Evolutionary conservation across 805 yeast species (phyloP), one percentile per base, ranked within the genome.

Genomic region (Lachancea lanzarotensis): DNA sequence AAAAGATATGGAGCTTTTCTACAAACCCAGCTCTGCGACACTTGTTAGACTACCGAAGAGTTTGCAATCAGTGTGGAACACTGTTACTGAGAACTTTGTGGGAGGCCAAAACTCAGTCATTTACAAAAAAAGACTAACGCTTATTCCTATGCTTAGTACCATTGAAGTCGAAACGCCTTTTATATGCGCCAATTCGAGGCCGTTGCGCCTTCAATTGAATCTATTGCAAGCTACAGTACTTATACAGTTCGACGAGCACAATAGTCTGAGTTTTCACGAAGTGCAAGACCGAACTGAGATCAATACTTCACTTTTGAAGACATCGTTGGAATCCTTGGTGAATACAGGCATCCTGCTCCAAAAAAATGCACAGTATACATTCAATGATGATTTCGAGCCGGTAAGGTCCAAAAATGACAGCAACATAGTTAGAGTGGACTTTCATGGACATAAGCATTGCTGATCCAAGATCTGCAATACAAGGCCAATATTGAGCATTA

Each of bases 181-280:
- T 29, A 31, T 33, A 10, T 33, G 46, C 11, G 22, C 43, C 5
- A 40, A 37, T 20, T 43, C 47, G 6, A 35, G 11, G n/a, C 18
- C 38, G 9, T 31, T 63, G 20, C 27, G 31, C 12, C 45, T 63
- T 16, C 58, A 57, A 34, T 36, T 62, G n/a, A 61, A 59, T 2
- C 33, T 62, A 20, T 48, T 47, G 29, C 67, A 63, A 41, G 52
- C 64, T 1, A 44, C 53, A 26, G 53, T 62, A 2, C 38, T 63
- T 8, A 30, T 45, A 9, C 43, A 50, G 31, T 60, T 60, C 36
- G 56, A 60, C 45, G 52, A 54, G 2, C n/a, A 7, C 7, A 49
- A 49, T 15, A 33, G 15, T 7, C 16, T 55, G 7, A 42, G 52
- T 1, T 46, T 54, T 6, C 34, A 43, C 2, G 45, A 46, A 3